These are phyloP conservation scores for Lyophyllum shimeji DNA, from an alignment of 768 basidiomycete species.

Conservation along the genomic window DNA sequence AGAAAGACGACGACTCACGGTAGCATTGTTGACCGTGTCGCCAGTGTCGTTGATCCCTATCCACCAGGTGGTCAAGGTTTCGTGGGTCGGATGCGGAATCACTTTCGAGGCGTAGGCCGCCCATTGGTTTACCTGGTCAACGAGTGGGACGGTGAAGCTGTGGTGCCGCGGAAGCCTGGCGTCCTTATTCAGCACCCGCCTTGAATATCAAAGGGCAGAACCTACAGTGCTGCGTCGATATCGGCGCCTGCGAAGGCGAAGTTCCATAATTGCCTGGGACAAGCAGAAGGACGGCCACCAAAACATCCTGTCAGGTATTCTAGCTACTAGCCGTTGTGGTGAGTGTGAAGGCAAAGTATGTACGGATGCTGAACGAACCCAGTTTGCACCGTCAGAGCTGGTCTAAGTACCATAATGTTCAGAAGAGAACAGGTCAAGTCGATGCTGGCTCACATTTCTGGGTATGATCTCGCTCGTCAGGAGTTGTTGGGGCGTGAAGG, in stretches of 20 bases:
- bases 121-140: slow-evolving; percentile 53
- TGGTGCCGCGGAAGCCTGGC: slow-evolving; percentile 47
- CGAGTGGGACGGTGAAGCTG: slow-evolving; percentile 44
- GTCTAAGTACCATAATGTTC: slow-evolving; percentile 31
- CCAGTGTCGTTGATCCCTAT: slow-evolving; percentile 61
- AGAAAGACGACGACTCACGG: slow-evolving; percentile 19
- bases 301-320: slow-evolving; percentile 56
- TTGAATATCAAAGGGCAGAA: not conserved
- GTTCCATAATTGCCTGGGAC: slow-evolving; percentile 50
- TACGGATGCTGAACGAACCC: slow-evolving; percentile 30
- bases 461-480: slow-evolving; percentile 43
- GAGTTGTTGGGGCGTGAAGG: slow-evolving; percentile 42
- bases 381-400: slow-evolving; percentile 54
- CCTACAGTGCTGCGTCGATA: slow-evolving; percentile 39
- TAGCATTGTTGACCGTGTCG: slow-evolving; percentile 42
- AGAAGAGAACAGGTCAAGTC: not conserved
- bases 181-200: not conserved
- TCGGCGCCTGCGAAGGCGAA: slow-evolving; percentile 57
- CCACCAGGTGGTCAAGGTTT: slow-evolving; percentile 56
- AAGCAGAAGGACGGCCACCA: slow-evolving; percentile 39
- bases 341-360: not conserved
- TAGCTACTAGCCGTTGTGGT: slow-evolving; percentile 28
- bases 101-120: slow-evolving; percentile 39
- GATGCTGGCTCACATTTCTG: slow-evolving; percentile 34
- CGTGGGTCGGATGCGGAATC: slow-evolving; percentile 39